Evolutionary conservation across 2,329 filamentous ascomycete genomes (phyloP), one percentile per base, ranked within the genome.

Genomic region (Sordariomycetes sp.): DNA sequence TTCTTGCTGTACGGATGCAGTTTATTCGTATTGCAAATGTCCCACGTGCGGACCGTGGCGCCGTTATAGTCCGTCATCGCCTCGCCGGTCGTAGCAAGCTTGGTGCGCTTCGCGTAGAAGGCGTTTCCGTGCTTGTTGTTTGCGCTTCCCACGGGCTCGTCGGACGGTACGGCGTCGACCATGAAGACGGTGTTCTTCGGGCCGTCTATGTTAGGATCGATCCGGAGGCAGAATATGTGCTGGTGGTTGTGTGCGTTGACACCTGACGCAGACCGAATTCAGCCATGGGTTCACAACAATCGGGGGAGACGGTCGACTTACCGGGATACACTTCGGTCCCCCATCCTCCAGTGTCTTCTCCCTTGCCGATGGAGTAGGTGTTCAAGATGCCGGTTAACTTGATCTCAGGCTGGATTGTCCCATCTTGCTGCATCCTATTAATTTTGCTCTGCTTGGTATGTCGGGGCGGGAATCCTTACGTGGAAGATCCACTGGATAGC

Each of bases 181-280:
- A 91, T 82, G 75, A 90, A 92, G 59, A 96, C 78, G 0, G 90
- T 91, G 69, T 96, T 96, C 61, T 85, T 79, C 1, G 85, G 81
- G 0, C 91, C 91, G 66, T 96, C 91, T 57, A 96, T 81, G 66
- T 92, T 94, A 35, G 90, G 82, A 67, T 96, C 88, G 51, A 96
- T 76, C 50, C 91, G 88, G 51, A 96, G 75, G 67, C 90, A 96
- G 80, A 96, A 96, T 35, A 96, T 79, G 69, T 96, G 91, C 71
- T 96, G 90, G 70, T 96, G 91, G 74, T 96, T 96, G 73, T 96
- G 91, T 0, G 91, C 91, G 65, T 96, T 95, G 66, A 96, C 90
- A 48, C 89, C 76, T 54, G 39, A 20, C 17, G 6, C 8, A 39
- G 39, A 20, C 32, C 5, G 2, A 39, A 64, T 54, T 55, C 57